Evolutionary conservation across 129 eudicot genomes (phyloP).

Genomic region (Lonicera japonica): DNA sequence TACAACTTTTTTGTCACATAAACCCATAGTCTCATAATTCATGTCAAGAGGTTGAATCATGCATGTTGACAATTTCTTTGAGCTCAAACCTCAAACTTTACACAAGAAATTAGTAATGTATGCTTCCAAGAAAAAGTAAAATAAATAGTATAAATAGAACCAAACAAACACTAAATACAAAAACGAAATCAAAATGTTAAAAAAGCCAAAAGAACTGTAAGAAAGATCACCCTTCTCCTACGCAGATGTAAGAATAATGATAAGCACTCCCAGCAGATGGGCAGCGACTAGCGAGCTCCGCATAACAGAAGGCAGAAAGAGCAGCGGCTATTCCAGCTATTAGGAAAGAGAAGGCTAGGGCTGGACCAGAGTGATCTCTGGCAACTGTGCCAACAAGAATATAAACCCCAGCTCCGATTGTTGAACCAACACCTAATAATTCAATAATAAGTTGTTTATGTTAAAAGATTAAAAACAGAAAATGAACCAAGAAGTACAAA

Average conservation of each 20-base stretch:
- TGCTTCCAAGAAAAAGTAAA: no score
- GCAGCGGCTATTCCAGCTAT: constrained; percentile 99
- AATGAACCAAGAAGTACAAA: not conserved
- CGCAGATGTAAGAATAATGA: constrained; percentile 92
- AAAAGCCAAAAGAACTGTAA: not conserved
- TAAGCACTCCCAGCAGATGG: constrained; percentile 99
- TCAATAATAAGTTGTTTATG: not conserved
- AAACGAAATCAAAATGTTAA: no score
- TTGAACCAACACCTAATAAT: constrained; percentile 84
- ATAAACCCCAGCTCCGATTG: constrained; percentile 98
- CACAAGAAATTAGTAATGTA: no score
- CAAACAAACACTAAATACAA: no score
- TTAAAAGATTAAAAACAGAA: constrained; percentile 1
- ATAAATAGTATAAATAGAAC: no score
- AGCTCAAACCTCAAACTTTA: no score
- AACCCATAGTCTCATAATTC: no score
- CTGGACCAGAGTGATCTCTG: constrained; percentile 94
- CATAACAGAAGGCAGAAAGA: constrained; percentile 97
- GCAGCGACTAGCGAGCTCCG: constrained; percentile 98
- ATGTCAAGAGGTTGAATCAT: no score
- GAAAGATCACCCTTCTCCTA: constrained; percentile 91
- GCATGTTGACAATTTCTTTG: no score
- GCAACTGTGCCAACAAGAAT: constrained; percentile 99
- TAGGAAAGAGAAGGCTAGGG: constrained; percentile 79
- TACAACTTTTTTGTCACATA: no score